Evolutionary conservation across 2,329 filamentous ascomycete genomes (phyloP), one percentile per base, ranked within the genome.

Genomic region (Trichoderma simmonsii): DNA sequence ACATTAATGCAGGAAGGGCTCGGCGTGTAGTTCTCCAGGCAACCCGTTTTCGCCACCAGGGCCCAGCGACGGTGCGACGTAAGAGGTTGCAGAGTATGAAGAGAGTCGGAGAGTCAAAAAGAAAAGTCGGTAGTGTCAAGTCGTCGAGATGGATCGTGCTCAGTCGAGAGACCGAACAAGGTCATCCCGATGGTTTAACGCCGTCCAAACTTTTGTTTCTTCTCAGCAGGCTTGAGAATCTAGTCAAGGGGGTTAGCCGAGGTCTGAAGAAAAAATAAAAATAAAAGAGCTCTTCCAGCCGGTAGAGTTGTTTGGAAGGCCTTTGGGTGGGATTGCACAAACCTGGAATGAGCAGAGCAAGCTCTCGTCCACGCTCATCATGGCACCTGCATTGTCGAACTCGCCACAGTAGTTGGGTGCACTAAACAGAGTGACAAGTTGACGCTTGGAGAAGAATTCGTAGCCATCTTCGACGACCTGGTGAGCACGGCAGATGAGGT

Each of bases 141-240:
- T 68, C 28, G 66, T 73, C 61, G 77, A 74, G 73, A 74, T 76
- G 65, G 70, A 69, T 75, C 39, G 56, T 51, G 28, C 24, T 61
- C 66, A 70, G 74, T 76, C 73, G n/a, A 56, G 18, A 39, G 30
- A 34, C 39, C 43, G 32, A 48, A 4, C 2, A n/a, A 75, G 36
- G 39, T 26, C 68, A 64, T 78, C 79, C 18, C 26, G 14, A 12
- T 11, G 26, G 6, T 79, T 90, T 94, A 97, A 92, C 94, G 93
- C 86, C 94, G 93, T 87, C 94, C 93, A 91, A 97, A 97, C 95
- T 98, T 98, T 93, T 98, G 95, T 92, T 99, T 99, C 92, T 99
- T 99, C 90, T 99, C 96, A 84, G 96, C 96, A 81, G 96, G 96
- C 88, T 98, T 99, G 87, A 99, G 89, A 82, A 99, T 98, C 94